Evolutionary conservation across 768 basidiomycete genomes (phyloP).

Genomic region (Mycena metata): DNA sequence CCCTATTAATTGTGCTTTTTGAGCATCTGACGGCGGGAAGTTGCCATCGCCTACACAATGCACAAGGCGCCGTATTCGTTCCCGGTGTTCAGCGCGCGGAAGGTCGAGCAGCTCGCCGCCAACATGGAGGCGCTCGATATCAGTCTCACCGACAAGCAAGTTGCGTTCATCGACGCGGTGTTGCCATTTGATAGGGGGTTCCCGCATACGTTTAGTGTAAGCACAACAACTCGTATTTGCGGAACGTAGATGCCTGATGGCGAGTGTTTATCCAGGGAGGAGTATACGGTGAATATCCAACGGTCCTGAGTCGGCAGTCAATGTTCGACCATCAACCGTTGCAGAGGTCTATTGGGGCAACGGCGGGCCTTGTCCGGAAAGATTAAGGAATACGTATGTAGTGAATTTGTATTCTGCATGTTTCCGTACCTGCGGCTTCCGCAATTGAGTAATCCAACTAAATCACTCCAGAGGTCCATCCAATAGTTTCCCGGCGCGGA

Average conservation of each 20-base stretch:
- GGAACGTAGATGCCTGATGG: no score
- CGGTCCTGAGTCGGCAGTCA: neutral
- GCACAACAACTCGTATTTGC: no score
- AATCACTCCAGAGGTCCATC: no score
- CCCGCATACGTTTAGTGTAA: constrained; percentile 6
- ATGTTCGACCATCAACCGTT: neutral
- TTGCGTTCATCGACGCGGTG: constrained; percentile 50
- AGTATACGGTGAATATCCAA: neutral
- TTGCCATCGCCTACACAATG: constrained; percentile 44
- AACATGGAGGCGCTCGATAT: constrained; percentile 5
- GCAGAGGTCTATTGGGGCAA: neutral
- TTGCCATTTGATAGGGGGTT: constrained; percentile 55
- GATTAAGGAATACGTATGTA: no score
- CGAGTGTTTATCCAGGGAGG: neutral
- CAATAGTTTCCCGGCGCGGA: no score
- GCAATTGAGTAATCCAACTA: no score
- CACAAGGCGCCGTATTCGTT: constrained; percentile 60
- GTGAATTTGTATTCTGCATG: no score
- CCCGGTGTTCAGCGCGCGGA: constrained; percentile 49
- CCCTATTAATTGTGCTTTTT: no score
- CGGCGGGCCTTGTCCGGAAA: no score
- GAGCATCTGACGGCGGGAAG: constrained; percentile 12
- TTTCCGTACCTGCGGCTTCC: no score
- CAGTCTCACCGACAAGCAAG: constrained; percentile 50
- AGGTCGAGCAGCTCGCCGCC: neutral